Conservation (phyloP, 2,329 filamentous ascomycete species). For the Colletotrichum phormii region DNA sequence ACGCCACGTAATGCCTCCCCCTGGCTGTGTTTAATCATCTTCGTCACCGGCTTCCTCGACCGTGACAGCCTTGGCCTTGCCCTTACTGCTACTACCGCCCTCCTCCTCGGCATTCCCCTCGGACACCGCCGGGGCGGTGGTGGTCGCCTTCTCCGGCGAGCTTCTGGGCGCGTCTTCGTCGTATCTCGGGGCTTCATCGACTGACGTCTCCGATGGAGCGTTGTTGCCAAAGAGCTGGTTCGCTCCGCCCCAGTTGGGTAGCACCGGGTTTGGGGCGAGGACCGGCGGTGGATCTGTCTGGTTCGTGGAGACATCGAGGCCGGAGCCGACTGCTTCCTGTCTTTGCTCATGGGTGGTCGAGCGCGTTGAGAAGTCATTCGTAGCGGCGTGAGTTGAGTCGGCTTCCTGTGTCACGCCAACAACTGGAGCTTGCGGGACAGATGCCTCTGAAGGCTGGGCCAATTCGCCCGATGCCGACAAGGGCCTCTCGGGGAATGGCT, state of each 20-base stretch:
- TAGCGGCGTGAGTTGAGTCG: not conserved
- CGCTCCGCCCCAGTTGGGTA: conserved; percentile 63
- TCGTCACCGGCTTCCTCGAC: conserved; percentile 59
- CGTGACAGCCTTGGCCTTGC: conserved; percentile 58
- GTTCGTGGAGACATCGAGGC: not conserved
- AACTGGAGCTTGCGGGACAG: not conserved
- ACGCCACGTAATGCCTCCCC: conserved; percentile 28
- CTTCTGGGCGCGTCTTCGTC: conserved; percentile 18
- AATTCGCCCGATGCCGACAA: conserved; percentile 28
- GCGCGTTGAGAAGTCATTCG: conserved; percentile 3
- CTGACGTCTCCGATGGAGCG: conserved; percentile 16
- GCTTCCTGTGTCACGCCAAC: not conserved
- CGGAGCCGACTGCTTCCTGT: conserved; percentile 12
- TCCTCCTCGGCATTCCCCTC: conserved; percentile 20
- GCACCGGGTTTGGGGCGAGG: conserved; percentile 59
- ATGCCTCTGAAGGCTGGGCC: not conserved
- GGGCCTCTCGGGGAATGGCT: conserved; percentile 40
- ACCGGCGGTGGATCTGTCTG: conserved; percentile 48
- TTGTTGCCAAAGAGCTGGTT: conserved; percentile 57
- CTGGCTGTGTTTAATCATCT: conserved; percentile 44
- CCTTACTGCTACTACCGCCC: conserved; percentile 44
- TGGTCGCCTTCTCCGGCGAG: conserved; percentile 12
- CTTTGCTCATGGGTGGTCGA: not conserved
- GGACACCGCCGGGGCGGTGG: conserved; percentile 14
- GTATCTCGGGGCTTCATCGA: conserved; percentile 26